Evolutionary conservation across 371 early-diverging fungal species (phyloP).

Genomic region (Lichtheimia hyalospora): DNA sequence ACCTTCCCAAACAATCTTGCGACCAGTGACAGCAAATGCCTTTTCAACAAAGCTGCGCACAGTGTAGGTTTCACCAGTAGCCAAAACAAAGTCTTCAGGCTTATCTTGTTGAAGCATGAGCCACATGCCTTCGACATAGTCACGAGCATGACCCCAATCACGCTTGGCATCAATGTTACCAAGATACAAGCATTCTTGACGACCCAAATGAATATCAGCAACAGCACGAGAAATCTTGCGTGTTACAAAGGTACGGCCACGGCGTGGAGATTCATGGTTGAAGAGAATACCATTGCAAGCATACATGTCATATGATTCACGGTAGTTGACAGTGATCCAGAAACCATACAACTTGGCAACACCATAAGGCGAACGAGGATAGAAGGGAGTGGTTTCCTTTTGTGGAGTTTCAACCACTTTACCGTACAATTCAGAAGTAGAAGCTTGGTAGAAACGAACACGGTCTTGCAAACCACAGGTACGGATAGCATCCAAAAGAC

Average conservation of each 20-base stretch:
- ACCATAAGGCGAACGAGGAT: slow-evolving; percentile 86
- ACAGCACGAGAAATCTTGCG: slow-evolving; percentile 85
- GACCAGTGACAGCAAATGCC: slow-evolving; percentile 72
- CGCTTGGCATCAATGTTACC: slow-evolving; percentile 87
- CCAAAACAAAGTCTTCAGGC: slow-evolving; percentile 82
- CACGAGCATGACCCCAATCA: slow-evolving; percentile 90
- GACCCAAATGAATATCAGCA: slow-evolving; percentile 72
- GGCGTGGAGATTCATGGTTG: slow-evolving; percentile 86
- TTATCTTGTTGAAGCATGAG: slow-evolving; percentile 81
- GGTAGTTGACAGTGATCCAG: slow-evolving; percentile 84
- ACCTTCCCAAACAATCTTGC: slow-evolving; percentile 79
- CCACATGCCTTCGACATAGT: slow-evolving; percentile 91
- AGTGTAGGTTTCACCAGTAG: slow-evolving; percentile 85
- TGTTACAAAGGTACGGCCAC: slow-evolving; percentile 85
- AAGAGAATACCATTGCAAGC: slow-evolving; percentile 87
- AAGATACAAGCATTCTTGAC: slow-evolving; percentile 71
- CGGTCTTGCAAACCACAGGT: slow-evolving; percentile 73
- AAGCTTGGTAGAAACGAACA: slow-evolving; percentile 84
- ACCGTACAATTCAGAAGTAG: slow-evolving; percentile 82
- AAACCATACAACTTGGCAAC: slow-evolving; percentile 84
- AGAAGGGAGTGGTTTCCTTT: slow-evolving; percentile 85
- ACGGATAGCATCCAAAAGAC: slow-evolving; percentile 81
- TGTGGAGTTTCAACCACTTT: slow-evolving; percentile 82
- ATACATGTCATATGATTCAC: slow-evolving; percentile 82
- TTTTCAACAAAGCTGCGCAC: slow-evolving; percentile 84